Conservation (phyloP, 352 stramenopile species). For the Pythium guiyangense region DNA sequence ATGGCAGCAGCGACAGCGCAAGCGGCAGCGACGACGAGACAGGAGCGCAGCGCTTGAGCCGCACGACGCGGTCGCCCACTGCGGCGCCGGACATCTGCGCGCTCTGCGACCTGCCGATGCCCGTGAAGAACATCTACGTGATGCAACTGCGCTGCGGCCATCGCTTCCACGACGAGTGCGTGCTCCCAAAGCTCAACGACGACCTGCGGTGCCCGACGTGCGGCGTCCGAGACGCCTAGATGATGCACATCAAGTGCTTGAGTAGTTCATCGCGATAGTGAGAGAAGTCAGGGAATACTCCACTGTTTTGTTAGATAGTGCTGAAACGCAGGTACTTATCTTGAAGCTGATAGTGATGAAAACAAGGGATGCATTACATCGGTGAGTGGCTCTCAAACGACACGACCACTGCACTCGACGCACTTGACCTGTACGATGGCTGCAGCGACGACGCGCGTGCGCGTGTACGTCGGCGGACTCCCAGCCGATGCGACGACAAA, state of each 20-base stretch:
- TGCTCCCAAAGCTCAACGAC: conserved; percentile 56
- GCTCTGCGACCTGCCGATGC: conserved; percentile 20
- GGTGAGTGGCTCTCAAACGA: neutral
- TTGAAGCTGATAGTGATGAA: neutral
- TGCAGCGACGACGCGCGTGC: conserved; percentile 19
- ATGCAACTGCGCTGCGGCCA: conserved; percentile 51
- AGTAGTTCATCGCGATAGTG: too few species aligned
- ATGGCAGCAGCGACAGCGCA: neutral
- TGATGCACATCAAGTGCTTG: too few species aligned
- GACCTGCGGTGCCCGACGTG: conserved; percentile 48
- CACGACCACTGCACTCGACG: neutral
- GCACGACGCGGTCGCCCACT: neutral
- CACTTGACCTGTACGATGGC: neutral
- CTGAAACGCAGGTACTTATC: neutral
- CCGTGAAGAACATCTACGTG: conserved; percentile 23
- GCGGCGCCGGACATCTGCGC: conserved; percentile 6
- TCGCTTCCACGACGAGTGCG: conserved; percentile 68
- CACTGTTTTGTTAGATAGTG: neutral
- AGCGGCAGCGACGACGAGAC: neutral
- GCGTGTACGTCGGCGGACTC: conserved; percentile 63
- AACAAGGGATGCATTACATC: neutral
- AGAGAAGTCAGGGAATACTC: too few species aligned
- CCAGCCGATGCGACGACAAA: conserved; percentile 32
- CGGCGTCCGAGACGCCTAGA: conserved; percentile 8
- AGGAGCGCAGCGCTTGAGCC: neutral